phyloP scores from a whole-genome alignment of 352 stramenopile species.

The Phytopythium montanum region DNA sequence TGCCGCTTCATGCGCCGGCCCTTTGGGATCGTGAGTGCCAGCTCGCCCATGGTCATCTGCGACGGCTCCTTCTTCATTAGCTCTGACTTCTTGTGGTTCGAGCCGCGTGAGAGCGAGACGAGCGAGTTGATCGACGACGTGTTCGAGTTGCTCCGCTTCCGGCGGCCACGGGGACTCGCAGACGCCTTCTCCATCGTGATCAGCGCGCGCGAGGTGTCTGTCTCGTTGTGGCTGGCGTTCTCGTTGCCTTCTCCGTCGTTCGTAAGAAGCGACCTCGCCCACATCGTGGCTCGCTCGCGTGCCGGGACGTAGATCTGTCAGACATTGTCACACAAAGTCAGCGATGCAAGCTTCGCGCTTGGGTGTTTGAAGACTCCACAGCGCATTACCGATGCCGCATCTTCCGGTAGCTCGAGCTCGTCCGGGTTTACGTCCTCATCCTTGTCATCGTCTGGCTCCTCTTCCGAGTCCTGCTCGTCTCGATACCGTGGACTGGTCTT shows the following conservation, averaged over 20 bases:
- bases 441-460: constrained; percentile 15
- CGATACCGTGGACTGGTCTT: constrained; percentile 46
- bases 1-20: constrained; percentile 50
- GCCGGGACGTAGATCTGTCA: constrained; percentile 59
- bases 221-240: constrained; percentile 7
- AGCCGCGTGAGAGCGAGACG: constrained; percentile 17
- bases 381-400: neutral
- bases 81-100: constrained; percentile 49
- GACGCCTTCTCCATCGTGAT: constrained; percentile 29
- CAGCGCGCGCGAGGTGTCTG: constrained; percentile 19
- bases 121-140: constrained; percentile 41
- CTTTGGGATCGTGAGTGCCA: constrained; percentile 73
- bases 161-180: constrained; percentile 10
- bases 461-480: constrained; percentile 40
- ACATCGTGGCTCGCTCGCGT: constrained; percentile 67
- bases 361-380: neutral
- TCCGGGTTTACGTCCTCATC: constrained; percentile 5
- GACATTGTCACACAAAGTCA: neutral
- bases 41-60: constrained; percentile 83
- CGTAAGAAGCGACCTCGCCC: constrained; percentile 56
- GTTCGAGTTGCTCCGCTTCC: constrained; percentile 58
- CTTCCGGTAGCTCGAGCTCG: constrained; percentile 4
- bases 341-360: neutral
- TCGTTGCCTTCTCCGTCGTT: constrained; percentile 27
- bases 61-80: constrained; percentile 67